These are phyloP conservation scores for Oryza australiensis DNA, from an alignment of 176 grass and related monocot genomes.

Conservation along the genomic window DNA sequence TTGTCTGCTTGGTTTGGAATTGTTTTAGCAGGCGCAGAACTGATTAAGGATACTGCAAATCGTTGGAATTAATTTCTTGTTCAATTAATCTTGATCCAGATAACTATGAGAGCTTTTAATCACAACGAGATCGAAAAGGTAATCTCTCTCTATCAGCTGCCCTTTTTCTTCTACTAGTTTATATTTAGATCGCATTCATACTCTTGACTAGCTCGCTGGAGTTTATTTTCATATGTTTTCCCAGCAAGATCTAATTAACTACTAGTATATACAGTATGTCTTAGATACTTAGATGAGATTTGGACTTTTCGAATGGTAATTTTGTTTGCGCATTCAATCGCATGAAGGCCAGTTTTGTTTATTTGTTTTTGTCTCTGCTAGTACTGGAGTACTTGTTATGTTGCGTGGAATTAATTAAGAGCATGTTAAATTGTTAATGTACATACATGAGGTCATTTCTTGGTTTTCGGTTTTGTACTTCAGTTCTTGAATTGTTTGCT, in stretches of 20 bases:
- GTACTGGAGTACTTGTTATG: background rate
- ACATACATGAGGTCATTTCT: background rate
- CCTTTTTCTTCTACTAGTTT: background rate
- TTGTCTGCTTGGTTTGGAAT: background rate
- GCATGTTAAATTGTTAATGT: background rate
- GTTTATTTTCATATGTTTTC: background rate
- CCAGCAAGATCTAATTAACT: background rate
- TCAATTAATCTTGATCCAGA: constrained; percentile 29
- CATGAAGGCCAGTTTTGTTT: background rate
- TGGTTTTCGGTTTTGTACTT: constrained; percentile 30
- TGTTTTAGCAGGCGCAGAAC: constrained; percentile 18
- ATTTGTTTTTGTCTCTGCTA: constrained; percentile 3
- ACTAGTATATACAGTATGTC: no score
- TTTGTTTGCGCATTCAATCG: background rate
- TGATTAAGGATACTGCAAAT: background rate
- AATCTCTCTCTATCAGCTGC: background rate
- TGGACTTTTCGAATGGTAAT: no score
- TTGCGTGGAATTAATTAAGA: background rate
- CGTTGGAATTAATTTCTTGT: background rate
- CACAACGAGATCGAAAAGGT: background rate
- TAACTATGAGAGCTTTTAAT: background rate
- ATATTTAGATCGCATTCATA: background rate
- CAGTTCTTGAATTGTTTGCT: constrained; percentile 26
- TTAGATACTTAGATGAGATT: no score
- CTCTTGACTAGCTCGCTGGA: background rate